Evolutionary conservation across 1,284 basidiomycete species (phyloP), one percentile per base, ranked within the genome.

Genomic region (Malassezia equina): DNA sequence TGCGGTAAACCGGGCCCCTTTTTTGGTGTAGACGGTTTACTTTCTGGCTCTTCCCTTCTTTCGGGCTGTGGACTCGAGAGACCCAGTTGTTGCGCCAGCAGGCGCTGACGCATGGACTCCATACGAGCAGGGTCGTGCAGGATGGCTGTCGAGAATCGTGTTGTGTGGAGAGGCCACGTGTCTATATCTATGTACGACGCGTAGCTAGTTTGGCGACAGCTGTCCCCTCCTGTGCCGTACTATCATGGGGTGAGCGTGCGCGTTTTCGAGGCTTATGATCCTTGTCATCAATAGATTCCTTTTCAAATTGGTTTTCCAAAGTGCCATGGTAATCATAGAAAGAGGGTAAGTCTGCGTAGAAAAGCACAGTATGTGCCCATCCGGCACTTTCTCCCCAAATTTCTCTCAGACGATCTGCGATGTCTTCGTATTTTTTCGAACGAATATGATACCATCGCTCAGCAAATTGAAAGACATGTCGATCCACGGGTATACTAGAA

Each of bases 381-480:
- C 71, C 71, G 0, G 71, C 69, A 39, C 66, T 68, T 17, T 61
- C 63, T 21, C 71, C 71, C 71, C 71, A 74, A 6, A 74, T 46
- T 4, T 56, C 34, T n/a, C 71, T 52, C 27, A 74, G 65, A 24
- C 52, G 49, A 4, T 69, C 62, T 11, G 69, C 71, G 13, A 74
- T 61, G 12, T 65, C 62, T 44, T 74, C 71, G 53, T 74, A 74
- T 45, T 57, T 58, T 44, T 66, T 68, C 7, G 59, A 59, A 8
- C 66, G 55, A 19, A 74, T 62, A 7, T 57, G 51, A 47, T 74
- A 74, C 66, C 64, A 68, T n/a, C 60, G 65, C 36, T 65, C 67
- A 0, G 71, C 71, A 45, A 74, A 74, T 17, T 67, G 61, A 42
- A 71, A 74, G 1, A 74, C 71, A 52, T 74, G 71, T 2, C 71